A percentile compares a stretch with the other conserved stretches of the same genome.
phyloP scores from a whole-genome alignment of 179 eudicot species.

The Gypsophila paniculata region DNA sequence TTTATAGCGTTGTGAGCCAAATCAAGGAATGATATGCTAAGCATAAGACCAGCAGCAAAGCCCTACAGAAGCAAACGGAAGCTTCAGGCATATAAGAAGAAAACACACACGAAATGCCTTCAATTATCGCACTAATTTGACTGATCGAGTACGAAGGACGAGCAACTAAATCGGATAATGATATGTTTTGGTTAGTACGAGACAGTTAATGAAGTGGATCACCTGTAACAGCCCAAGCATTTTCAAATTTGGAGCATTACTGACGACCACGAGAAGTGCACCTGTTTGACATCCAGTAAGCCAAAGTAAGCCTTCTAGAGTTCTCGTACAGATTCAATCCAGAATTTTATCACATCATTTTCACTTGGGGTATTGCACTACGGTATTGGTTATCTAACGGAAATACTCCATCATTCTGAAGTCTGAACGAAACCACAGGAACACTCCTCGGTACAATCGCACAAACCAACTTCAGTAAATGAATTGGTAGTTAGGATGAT shows the following conservation, averaged over 20 bases:
- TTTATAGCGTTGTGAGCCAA: conserved; percentile 97
- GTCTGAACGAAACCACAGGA: background rate
- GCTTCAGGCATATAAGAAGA: conserved; percentile 11
- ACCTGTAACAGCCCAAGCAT: conserved; percentile 97
- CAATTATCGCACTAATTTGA: background rate
- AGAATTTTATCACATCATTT: conserved; percentile 1
- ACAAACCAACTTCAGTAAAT: background rate
- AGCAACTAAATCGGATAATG: background rate
- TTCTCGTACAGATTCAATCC: background rate
- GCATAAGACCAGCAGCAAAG: conserved; percentile 98
- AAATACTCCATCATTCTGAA: background rate
- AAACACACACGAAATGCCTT: background rate
- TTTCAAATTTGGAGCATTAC: conserved; percentile 79
- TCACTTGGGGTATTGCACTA: background rate
- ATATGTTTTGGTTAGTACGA: background rate
- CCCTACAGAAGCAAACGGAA: conserved; percentile 46
- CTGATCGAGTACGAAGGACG: too few species aligned
- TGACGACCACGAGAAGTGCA: conserved; percentile 84
- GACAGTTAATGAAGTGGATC: conserved; percentile 6
- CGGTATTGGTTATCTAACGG: background rate
- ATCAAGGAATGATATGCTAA: conserved; percentile 93
- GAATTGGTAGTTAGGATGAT: background rate
- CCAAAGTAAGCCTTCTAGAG: conserved; percentile 18
- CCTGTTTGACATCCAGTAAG: conserved; percentile 45
- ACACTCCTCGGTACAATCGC: background rate